Conservation (phyloP, 768 basidiomycete species). For the Boletus sp. region DNA sequence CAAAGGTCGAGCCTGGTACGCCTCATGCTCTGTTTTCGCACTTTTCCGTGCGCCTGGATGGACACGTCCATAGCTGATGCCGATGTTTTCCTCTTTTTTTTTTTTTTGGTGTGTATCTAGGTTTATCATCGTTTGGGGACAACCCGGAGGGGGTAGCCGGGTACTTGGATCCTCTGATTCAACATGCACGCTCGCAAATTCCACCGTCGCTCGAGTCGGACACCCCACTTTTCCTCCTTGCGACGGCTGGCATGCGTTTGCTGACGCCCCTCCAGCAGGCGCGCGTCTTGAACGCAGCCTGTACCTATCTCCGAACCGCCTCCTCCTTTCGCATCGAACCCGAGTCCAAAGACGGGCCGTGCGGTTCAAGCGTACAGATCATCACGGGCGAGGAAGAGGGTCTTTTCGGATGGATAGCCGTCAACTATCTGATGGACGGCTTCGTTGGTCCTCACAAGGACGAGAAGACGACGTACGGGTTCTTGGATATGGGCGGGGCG, state of each 20-base stretch:
- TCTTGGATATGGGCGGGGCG: conserved; percentile 99
- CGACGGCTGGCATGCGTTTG: conserved; percentile 97
- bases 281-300: conserved; percentile 71
- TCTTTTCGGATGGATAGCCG: conserved; percentile 97
- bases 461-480: conserved; percentile 87
- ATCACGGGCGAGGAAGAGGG: conserved; percentile 99
- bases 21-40: conserved; percentile 2
- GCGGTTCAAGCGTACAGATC: conserved; percentile 89
- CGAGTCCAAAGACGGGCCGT: conserved; percentile 69
- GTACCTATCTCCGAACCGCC: conserved; percentile 68
- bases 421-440: conserved; percentile 98
- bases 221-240: conserved; percentile 91
- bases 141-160: conserved; percentile 65
- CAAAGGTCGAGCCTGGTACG: conserved; percentile 92
- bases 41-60: neutral
- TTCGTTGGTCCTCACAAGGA: conserved; percentile 52
- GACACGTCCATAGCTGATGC: neutral
- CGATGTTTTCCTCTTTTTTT: neutral
- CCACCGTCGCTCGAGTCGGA: conserved; percentile 81
- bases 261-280: conserved; percentile 67
- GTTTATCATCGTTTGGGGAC: conserved; percentile 79
- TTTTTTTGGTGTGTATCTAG: conserved; percentile 40
- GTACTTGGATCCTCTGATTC: conserved; percentile 81
- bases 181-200: conserved; percentile 77
- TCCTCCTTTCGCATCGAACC: conserved; percentile 78